A percentile compares a stretch with the other conserved stretches of the same genome.
These are phyloP conservation scores for Aspergillus carlsbadensis DNA, from an alignment of 495 filamentous ascomycete genomes.

Conservation along the genomic window DNA sequence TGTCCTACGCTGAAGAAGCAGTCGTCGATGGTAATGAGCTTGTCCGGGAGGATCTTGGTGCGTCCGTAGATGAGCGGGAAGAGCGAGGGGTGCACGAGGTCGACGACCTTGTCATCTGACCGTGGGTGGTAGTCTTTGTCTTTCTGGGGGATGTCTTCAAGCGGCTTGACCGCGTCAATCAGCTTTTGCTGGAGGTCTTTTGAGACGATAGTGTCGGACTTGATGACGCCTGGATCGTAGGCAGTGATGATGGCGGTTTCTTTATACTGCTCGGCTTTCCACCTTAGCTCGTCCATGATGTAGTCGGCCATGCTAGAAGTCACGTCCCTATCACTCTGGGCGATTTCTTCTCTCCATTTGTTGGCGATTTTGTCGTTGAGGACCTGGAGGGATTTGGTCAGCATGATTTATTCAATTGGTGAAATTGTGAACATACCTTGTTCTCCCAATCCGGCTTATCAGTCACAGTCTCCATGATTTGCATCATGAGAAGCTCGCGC, in stretches of 20 bases:
- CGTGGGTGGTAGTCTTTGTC: constrained; percentile 18
- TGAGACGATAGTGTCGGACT: constrained; percentile 12
- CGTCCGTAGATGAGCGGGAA: constrained; percentile 14
- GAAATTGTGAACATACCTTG: constrained; percentile 7
- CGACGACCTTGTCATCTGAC: constrained; percentile 14
- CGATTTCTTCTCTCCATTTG: constrained; percentile 19
- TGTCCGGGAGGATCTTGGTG: constrained; percentile 3
- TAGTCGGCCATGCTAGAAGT: constrained; percentile 49
- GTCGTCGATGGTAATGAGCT: constrained; percentile 3
- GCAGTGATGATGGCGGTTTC: background rate
- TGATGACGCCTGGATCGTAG: constrained; percentile 3
- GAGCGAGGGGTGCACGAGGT: constrained; percentile 19
- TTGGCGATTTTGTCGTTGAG: constrained; percentile 13
- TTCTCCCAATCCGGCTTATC: constrained; percentile 48
- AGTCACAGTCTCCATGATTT: constrained; percentile 36
- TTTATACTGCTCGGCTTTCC: constrained; percentile 31
- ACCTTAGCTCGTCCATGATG: constrained; percentile 51
- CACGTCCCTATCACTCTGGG: constrained; percentile 28
- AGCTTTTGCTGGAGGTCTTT: background rate
- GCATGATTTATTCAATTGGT: background rate
- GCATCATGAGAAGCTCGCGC: constrained; percentile 40
- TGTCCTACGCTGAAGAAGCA: constrained; percentile 7
- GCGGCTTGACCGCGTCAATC: background rate
- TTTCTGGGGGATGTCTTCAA: constrained; percentile 6
- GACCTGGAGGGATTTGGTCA: background rate